Base-by-base conservation (phyloP, 352 stramenopile species). In the Phytophthora megakarya region DNA sequence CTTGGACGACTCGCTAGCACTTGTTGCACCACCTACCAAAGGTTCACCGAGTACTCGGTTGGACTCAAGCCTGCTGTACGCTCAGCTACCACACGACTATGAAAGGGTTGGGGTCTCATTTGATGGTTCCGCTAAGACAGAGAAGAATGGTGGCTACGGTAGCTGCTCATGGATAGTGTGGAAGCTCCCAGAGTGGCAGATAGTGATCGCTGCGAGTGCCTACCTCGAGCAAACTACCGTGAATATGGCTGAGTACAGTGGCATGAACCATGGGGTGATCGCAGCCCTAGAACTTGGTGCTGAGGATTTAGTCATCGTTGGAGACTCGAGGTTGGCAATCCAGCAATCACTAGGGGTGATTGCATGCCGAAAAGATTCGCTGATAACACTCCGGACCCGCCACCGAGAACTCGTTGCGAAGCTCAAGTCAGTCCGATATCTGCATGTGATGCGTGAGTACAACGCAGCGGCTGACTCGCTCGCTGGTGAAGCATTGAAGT, bases 181-280 rank as follows among this genome's bases (percentile, higher is more conserved):
- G 62, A 38, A 38, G 19, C 23, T 69, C 0, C 61, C 62, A 0
- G 30, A 54, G 18, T 75, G 55, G 62, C 16, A 23, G 1, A 63
- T n/a, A n/a, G n/a, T n/a, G n/a, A n/a, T n/a, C n/a, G n/a, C n/a
- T 16, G 38, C 58, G 35, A 61, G 44, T 15, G 22, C 47, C 19
- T 56, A 47, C 12, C 61, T 75, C 8, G 21, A 40, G 8, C 16
- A 33, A 0, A 61, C 67, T 0, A 72, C 58, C 0, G 68, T 73
- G 0, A 76, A 73, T 18, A 39, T 68, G 12, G 64, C 69, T 16
- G 70, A 77, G 15, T 77, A 72, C 40, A 44, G 47, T 0, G 62
- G 56, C 1, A 38, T 63, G 21, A 53, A 69, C 16, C 16, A 44
- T 8, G 57, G 57, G 11, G 44, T 72, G 0, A 0, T 21, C 0